A percentile compares a stretch with the other conserved stretches of the same genome.
phyloP scores from a whole-genome alignment of 257 asterid species.

The Jasminum sambac region DNA sequence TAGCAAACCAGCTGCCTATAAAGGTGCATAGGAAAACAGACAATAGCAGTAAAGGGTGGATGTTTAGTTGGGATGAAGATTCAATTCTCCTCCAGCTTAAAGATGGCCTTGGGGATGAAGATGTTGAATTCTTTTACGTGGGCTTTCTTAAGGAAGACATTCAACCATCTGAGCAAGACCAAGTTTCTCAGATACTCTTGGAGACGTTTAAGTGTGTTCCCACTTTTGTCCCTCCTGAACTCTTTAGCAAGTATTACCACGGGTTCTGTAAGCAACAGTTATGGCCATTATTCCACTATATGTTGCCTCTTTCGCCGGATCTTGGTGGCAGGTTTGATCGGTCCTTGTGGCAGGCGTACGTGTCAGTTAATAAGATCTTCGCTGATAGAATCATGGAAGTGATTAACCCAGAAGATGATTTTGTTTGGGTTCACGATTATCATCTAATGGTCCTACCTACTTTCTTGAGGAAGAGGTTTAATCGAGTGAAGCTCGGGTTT shows the following conservation, averaged over 20 bases:
- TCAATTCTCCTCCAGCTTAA: conserved; percentile 72
- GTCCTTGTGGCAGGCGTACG: conserved; percentile 81
- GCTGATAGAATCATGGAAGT: conserved; percentile 94
- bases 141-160: conserved; percentile 88
- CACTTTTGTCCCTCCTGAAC: conserved; percentile 73
- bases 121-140: conserved; percentile 70
- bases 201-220: conserved; percentile 82
- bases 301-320: conserved; percentile 84
- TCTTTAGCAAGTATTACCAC: conserved; percentile 64
- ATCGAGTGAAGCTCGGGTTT: conserved; percentile 81
- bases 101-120: conserved; percentile 74
- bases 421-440: conserved; percentile 86
- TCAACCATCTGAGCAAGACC: conserved; percentile 81
- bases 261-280: conserved; percentile 86
- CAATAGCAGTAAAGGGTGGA: conserved; percentile 52
- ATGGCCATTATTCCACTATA: conserved; percentile 89
- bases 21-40: conserved; percentile 61
- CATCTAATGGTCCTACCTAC: conserved; percentile 86
- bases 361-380: conserved; percentile 81
- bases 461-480: conserved; percentile 85
- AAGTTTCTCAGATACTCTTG: conserved; percentile 76
- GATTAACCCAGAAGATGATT: conserved; percentile 86
- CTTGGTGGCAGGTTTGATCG: conserved; percentile 84
- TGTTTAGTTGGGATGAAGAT: conserved; percentile 80
- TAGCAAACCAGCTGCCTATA: conserved; percentile 88